A percentile compares a stretch with the other conserved stretches of the same genome.
phyloP scores from a whole-genome alignment of 164 flowering plant genomes.

The Piper longum region DNA sequence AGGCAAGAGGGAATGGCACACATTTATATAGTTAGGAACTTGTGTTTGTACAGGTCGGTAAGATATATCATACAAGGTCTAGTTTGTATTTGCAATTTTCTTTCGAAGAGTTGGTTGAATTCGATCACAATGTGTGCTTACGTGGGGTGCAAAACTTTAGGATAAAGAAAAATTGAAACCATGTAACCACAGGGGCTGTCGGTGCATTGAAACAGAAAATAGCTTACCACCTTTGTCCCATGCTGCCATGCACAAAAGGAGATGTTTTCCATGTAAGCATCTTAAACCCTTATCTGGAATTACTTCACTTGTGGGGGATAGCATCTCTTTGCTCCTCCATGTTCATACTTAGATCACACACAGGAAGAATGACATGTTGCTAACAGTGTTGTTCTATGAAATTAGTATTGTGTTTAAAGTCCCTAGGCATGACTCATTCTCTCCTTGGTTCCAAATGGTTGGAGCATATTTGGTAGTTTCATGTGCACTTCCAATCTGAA shows the following conservation, averaged over 20 bases:
- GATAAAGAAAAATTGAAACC: background rate
- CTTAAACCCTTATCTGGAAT: conserved; percentile 1
- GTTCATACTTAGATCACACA: background rate
- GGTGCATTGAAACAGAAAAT: background rate
- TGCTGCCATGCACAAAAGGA: background rate
- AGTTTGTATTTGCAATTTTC: background rate
- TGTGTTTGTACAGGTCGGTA: background rate
- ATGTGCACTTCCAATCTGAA: background rate
- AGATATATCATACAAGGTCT: background rate
- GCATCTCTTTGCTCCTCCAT: background rate
- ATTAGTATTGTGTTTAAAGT: too few species aligned
- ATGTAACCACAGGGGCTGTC: conserved; percentile 1
- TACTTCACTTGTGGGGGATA: background rate
- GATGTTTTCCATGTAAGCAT: background rate
- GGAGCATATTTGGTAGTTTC: background rate
- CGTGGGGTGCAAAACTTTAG: background rate
- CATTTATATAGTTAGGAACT: conserved; percentile 18
- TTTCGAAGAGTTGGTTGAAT: too few species aligned
- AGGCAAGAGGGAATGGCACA: conserved; percentile 10
- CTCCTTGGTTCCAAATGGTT: too few species aligned
- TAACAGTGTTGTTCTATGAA: background rate
- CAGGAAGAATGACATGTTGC: background rate
- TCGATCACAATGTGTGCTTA: too few species aligned
- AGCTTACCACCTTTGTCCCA: background rate
- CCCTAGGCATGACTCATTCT: too few species aligned